Evolutionary conservation across 2,329 filamentous ascomycete species (phyloP), one percentile per base, ranked within the genome.

Genomic region (Penicillium glabrum): DNA sequence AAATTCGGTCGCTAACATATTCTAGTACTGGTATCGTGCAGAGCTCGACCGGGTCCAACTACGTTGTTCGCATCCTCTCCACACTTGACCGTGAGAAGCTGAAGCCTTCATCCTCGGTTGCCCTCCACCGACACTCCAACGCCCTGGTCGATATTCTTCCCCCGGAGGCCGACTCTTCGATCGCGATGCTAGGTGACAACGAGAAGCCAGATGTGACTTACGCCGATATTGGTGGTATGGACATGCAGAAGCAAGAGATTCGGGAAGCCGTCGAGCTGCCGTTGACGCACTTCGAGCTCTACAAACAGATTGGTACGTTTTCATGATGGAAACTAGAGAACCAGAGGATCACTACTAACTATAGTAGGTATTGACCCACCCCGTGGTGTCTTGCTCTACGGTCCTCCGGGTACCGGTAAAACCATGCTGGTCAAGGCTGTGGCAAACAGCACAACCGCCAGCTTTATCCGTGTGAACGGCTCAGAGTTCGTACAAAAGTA

Each of bases 161-260:
- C n/a, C 95, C 95, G 4, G 95, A 99, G 82, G 95, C 95, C 59
- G 95, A 99, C 79, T 97, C 93, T 37, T 97, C 93, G 39, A 99
- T 99, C 74, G 95, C 95, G 64, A 99, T 99, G 95, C 85, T 99
- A 53, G 93, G 93, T 59, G 85, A 89, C 56, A 90, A 96, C 71
- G 95, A 99, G 84, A 99, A 98, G 83, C 95, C 95, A 33, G 95
- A 99, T 76, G 91, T 99, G 58, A 96, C 93, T 44, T 99, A 99
- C 70, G 93, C 93, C 61, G 95, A 99, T 76, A 95, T 99, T 60
- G 95, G 95, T 81, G 95, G 95, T 48, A 80, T 98, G 64, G 95
- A 99, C 71, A 99, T 99, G 95, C 95, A 99, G 80, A 99, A 99
- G 82, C 95, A 99, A 80, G 95, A 99, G 78, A 99, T 99, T 64